Evolutionary conservation across 129 eudicot genomes (phyloP).

Genomic region (Deinandra increscens): DNA sequence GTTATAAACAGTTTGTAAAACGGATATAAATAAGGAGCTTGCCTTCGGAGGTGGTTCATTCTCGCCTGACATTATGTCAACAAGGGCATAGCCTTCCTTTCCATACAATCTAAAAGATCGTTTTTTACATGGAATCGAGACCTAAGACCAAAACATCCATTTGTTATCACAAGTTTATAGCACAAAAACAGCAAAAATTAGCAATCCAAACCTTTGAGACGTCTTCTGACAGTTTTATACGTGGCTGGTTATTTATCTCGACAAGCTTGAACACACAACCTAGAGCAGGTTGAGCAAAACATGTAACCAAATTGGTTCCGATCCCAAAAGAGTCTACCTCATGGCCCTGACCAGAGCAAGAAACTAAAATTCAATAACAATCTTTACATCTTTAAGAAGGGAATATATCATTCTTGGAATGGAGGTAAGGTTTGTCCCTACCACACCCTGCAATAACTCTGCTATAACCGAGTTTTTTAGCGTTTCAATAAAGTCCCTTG

Average conservation of each 20-base stretch:
- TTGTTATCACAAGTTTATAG: not conserved
- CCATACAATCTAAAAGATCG: constrained; percentile 89
- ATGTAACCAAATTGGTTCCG: constrained; percentile 94
- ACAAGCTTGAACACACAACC: constrained; percentile 99
- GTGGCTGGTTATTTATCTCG: constrained; percentile 92
- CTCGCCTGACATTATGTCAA: constrained; percentile 93
- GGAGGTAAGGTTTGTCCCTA: too few species aligned
- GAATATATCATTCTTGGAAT: too few species aligned
- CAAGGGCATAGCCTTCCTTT: constrained; percentile 92
- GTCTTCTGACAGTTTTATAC: constrained; percentile 95
- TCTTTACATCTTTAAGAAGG: not conserved
- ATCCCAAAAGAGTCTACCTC: constrained; percentile 93
- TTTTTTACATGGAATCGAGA: constrained; percentile 96
- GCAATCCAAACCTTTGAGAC: constrained; percentile 77
- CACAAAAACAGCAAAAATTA: not conserved
- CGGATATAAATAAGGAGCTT: constrained; percentile 13
- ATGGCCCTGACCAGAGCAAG: constrained; percentile 63
- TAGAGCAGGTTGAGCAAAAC: constrained; percentile 95
- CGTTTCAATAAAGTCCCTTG: too few species aligned
- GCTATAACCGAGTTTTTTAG: too few species aligned
- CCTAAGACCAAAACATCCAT: constrained; percentile 46
- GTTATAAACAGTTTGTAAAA: not conserved
- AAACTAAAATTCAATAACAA: not conserved
- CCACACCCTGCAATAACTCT: too few species aligned
- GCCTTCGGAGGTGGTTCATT: constrained; percentile 97